These are phyloP conservation scores for Nepenthes mirabilis DNA, from an alignment of 148 eudicot species.

Conservation along the genomic window DNA sequence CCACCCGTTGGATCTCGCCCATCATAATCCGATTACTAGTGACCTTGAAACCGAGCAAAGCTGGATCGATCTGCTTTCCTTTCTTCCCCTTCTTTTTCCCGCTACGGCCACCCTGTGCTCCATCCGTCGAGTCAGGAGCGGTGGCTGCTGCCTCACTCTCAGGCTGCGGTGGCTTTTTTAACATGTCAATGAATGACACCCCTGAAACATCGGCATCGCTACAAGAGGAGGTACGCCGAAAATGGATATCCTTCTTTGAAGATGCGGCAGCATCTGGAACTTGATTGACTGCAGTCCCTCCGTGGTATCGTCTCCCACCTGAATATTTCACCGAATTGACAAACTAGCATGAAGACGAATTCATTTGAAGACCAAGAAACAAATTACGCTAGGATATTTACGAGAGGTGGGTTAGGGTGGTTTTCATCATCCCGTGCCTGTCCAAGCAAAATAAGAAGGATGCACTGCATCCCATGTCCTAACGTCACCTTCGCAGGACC, in stretches of 20 bases:
- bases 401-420: too few species aligned
- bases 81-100: conserved; percentile 87
- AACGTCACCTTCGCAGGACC: too few species aligned
- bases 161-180: conserved; percentile 51
- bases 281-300: conserved; percentile 23
- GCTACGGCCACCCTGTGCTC: conserved; percentile 30
- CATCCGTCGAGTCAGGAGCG: conserved; percentile 35
- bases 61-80: conserved; percentile 84
- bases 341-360: background rate
- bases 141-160: conserved; percentile 21
- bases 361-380: background rate
- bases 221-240: conserved; percentile 57
- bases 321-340: background rate
- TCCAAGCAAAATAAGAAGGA: too few species aligned
- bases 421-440: too few species aligned
- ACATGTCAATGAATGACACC: conserved; percentile 80
- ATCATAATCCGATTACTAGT: conserved; percentile 90
- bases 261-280: conserved; percentile 20
- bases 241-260: conserved; percentile 46
- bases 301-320: conserved; percentile 47
- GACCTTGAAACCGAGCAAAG: conserved; percentile 93
- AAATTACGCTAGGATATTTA: background rate
- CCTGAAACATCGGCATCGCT: conserved; percentile 74
- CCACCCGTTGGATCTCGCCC: conserved; percentile 91
- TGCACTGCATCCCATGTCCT: too few species aligned